These are phyloP conservation scores for Penicillium herquei DNA, from an alignment of 495 filamentous ascomycete genomes.

Conservation along the genomic window DNA sequence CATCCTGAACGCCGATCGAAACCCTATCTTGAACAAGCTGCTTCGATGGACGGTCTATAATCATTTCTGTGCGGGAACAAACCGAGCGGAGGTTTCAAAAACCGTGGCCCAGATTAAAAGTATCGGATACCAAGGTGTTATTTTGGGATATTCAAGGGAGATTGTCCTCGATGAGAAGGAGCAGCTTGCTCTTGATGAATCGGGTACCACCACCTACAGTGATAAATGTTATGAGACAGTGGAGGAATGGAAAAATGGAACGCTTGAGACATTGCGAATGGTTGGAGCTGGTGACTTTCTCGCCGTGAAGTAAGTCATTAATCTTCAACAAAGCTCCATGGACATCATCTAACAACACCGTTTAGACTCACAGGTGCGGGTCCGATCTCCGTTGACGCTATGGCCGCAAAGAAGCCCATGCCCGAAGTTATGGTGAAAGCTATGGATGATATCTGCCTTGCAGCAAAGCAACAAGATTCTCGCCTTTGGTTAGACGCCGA, in stretches of 20 bases:
- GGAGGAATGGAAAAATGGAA: slow-evolving; percentile 65
- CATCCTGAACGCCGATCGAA: slow-evolving; percentile 57
- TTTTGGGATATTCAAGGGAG: slow-evolving; percentile 75
- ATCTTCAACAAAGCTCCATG: not conserved
- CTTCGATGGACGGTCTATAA: slow-evolving; percentile 79
- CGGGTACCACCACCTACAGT: slow-evolving; percentile 13
- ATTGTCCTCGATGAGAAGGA: slow-evolving; percentile 60
- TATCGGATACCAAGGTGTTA: slow-evolving; percentile 76
- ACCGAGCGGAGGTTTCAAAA: slow-evolving; percentile 54
- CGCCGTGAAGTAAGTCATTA: slow-evolving; percentile 61
- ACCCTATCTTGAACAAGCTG: slow-evolving; percentile 53
- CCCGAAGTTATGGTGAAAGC: slow-evolving; percentile 26
- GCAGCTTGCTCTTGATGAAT: slow-evolving; percentile 13
- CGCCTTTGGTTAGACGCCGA: slow-evolving; percentile 41
- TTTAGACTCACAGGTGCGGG: slow-evolving; percentile 35
- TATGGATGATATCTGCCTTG: slow-evolving; percentile 32
- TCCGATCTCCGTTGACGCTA: slow-evolving; percentile 26
- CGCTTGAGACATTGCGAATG: slow-evolving; percentile 66
- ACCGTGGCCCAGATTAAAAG: slow-evolving; percentile 60
- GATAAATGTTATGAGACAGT: slow-evolving; percentile 50
- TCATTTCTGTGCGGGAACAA: slow-evolving; percentile 82
- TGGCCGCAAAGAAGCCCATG: slow-evolving; percentile 23
- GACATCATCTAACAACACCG: not conserved
- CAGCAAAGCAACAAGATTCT: slow-evolving; percentile 27
- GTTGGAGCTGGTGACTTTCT: slow-evolving; percentile 69